These are phyloP conservation scores for Canavalia gladiata DNA, from an alignment of 306 rosid genomes.

Conservation along the genomic window DNA sequence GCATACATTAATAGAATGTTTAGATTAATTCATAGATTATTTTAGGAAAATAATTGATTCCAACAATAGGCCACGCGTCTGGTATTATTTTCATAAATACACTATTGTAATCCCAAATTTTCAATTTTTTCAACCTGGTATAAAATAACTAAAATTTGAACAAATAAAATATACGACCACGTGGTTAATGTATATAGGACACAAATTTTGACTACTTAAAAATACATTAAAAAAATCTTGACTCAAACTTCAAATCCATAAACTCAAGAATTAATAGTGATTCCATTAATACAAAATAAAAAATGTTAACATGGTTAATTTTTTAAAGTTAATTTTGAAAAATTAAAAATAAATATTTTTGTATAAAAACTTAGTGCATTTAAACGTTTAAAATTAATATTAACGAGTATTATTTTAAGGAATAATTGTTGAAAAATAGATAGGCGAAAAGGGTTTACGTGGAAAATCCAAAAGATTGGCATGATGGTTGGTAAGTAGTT, in stretches of 20 bases:
- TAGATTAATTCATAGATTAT: neutral
- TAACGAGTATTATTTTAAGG: neutral
- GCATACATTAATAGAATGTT: neutral
- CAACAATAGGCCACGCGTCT: neutral
- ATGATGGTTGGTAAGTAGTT: constrained; percentile 4
- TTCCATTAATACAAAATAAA: neutral
- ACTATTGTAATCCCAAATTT: neutral
- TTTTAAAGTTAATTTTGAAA: too few species aligned
- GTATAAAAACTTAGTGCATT: too few species aligned
- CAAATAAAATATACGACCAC: neutral
- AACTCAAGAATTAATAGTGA: neutral
- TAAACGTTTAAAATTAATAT: too few species aligned
- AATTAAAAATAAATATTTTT: too few species aligned
- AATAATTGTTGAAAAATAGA: neutral
- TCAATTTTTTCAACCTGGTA: neutral
- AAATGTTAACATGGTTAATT: too few species aligned
- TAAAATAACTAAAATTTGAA: neutral
- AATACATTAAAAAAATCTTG: neutral
- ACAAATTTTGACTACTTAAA: constrained; percentile 9
- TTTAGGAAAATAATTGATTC: too few species aligned
- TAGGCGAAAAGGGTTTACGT: neutral
- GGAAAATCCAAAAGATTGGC: constrained; percentile 33
- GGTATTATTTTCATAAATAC: neutral
- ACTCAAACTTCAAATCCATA: neutral
- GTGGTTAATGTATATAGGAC: neutral